Evolutionary conservation across 257 asterid species (phyloP).

Genomic region (Thymus quinquecostatus): DNA sequence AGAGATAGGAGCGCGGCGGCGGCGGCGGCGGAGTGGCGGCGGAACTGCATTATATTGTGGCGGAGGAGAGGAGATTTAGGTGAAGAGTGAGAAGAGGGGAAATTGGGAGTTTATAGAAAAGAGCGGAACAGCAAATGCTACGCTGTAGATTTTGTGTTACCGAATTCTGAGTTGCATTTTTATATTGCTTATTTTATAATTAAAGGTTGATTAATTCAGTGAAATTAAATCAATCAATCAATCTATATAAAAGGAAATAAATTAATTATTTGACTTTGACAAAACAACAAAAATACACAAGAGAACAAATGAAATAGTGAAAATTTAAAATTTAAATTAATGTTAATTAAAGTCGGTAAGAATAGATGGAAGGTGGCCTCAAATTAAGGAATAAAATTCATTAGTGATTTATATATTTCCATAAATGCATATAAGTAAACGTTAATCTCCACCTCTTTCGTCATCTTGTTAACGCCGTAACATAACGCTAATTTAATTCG

Average conservation of each 20-base stretch:
- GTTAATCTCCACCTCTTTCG: not conserved
- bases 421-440: not conserved
- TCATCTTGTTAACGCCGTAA: not conserved
- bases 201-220: not conserved
- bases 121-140: not conserved
- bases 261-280: not conserved
- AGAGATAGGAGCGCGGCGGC: constrained; percentile 35
- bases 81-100: not conserved
- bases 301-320: no score
- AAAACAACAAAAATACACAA: no score
- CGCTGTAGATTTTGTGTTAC: not conserved
- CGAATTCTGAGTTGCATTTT: no score
- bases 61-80: not conserved
- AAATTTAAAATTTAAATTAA: no score
- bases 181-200: not conserved
- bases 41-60: constrained; percentile 65
- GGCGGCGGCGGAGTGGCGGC: constrained; percentile 37
- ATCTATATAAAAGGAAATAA: not conserved
- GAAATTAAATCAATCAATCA: not conserved
- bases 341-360: not conserved
- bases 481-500: not conserved
- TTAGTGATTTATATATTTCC: not conserved
- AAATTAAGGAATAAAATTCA: not conserved
- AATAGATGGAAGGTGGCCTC: not conserved
- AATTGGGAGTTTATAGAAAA: not conserved